Evolutionary conservation across 106 monocot species (phyloP), one percentile per base, ranked within the genome.

Genomic region (Dioscorea alata): DNA sequence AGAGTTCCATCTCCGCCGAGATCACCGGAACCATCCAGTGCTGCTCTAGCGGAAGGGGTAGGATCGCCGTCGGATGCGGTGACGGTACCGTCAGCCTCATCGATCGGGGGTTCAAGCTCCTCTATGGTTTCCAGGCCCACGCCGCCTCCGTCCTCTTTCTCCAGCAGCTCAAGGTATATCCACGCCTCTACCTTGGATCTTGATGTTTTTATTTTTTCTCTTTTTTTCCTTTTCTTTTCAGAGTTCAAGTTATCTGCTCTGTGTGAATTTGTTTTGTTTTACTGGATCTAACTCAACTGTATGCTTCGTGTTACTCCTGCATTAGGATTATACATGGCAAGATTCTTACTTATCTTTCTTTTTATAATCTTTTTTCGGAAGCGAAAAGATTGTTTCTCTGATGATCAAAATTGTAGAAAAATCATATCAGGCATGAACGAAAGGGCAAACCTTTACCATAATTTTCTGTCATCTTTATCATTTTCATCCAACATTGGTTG

Each of bases 141-240:
- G 53, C 86, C 62, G 63, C 82, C 51, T 78, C 81, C 52, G 84
- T 96, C 59, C 75, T 84, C 69, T 92, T 91, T 66, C 70, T 96
- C 73, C 96, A 92, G 74, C 91, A 89, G 56, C 86, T 96, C 76
- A 96, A 96, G 96, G 96, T 95, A 19, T 59, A 3, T 19, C 12
- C 13, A 65, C 49, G 13, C 4, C 33, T 20, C 13, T 8, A 8
- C 15, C 15, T 15, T 54, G 4, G 15, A 18, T 54, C 54, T 14
- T 54, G 15, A 19, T 54, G 23, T 69, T n/a, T n/a, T 19, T 14
- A 21, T 10, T 24, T 8, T 48, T 28, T 28, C 1, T 28, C 3
- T 28, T 28, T 28, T 28, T 18, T 60, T 6, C 10, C 14, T 23
- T 33, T 60, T 59, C 49, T 1, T 23, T 25, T 54, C 54, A 54